Evolutionary conservation across 768 basidiomycete genomes (phyloP), one percentile per base, ranked within the genome.

Genomic region (Termitomyces sp.): DNA sequence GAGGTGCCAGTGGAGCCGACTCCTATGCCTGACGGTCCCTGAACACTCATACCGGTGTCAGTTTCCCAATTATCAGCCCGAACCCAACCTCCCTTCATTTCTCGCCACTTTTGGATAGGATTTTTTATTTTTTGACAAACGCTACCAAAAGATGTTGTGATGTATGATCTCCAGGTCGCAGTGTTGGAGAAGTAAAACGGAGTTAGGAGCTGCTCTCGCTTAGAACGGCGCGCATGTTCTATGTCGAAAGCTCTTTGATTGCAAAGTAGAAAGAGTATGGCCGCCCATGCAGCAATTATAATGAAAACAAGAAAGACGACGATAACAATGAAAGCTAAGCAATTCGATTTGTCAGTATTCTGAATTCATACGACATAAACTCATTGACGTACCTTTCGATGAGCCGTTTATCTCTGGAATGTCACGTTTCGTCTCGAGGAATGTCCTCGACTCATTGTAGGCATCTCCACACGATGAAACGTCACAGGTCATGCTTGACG

Each of bases 321-420:
- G 41, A 89, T 71, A 4, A 72, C 83, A 62, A 89, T 79, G 72
- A 89, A 90, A 12, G 78, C 87, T 80, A 61, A 22, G 22, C 9
- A 31, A 55, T 57, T 41, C 58, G 18, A 45, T 7, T n/a, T 13
- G 3, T 31, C 47, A 30, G 16, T 13, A n/a, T 30, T 27, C 18
- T n/a, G 11, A n/a, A 30, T 24, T 22, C n/a, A 12, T 39, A 27
- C 41, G 11, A 20, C 13, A 31, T 4, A 16, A 4, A 33, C 5
- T 18, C 9, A 6, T 55, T 18, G 3, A 37, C 34, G 20, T 46
- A 55, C 45, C 55, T 4, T 31, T 16, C 7, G 49, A 58, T 13
- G 52, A 54, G 8, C 39, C 52, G 11, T 54, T 31, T n/a, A 41
- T 41, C 27, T 8, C 36, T 37, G 50, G 50, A 24, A 52, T 39